Conservation (phyloP, 768 basidiomycete species). For the Xerocomus brunneocitrinus region DNA sequence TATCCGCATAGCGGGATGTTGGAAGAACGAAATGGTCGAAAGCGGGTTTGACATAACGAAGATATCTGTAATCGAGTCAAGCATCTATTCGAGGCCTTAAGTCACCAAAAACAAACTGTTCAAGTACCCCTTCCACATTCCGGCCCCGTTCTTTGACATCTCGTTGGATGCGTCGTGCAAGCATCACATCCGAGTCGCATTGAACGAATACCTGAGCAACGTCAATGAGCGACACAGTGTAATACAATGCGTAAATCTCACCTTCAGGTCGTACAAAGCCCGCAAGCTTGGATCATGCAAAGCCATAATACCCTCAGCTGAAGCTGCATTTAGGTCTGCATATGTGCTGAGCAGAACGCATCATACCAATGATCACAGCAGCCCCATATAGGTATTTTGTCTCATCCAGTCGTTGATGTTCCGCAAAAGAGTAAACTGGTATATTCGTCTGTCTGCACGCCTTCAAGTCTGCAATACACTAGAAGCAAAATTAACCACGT, state of each 20-base stretch:
- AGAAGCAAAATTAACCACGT: neutral
- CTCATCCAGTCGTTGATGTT: constrained; percentile 78
- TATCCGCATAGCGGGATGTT: constrained; percentile 82
- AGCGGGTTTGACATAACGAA: constrained; percentile 92
- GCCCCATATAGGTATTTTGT: constrained; percentile 91
- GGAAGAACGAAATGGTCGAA: constrained; percentile 94
- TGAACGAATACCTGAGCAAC: constrained; percentile 72
- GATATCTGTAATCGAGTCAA: constrained; percentile 52
- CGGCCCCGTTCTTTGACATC: constrained; percentile 88
- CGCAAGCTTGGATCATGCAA: constrained; percentile 76
- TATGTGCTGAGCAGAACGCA: neutral
- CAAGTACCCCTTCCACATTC: constrained; percentile 79
- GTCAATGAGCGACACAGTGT: neutral
- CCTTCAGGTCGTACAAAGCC: constrained; percentile 89
- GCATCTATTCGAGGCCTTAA: neutral
- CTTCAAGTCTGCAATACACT: constrained; percentile 88
- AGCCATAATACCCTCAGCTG: constrained; percentile 90
- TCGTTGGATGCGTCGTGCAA: constrained; percentile 84
- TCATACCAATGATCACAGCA: constrained; percentile 77
- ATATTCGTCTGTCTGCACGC: constrained; percentile 80
- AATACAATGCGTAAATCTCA: constrained; percentile 21
- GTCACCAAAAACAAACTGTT: constrained; percentile 54
- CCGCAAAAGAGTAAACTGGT: constrained; percentile 89
- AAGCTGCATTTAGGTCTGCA: neutral
- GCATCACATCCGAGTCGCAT: constrained; percentile 95